Evolutionary conservation across 2,329 filamentous ascomycete genomes (phyloP).

Genomic region (Niveomyces coronatus): DNA sequence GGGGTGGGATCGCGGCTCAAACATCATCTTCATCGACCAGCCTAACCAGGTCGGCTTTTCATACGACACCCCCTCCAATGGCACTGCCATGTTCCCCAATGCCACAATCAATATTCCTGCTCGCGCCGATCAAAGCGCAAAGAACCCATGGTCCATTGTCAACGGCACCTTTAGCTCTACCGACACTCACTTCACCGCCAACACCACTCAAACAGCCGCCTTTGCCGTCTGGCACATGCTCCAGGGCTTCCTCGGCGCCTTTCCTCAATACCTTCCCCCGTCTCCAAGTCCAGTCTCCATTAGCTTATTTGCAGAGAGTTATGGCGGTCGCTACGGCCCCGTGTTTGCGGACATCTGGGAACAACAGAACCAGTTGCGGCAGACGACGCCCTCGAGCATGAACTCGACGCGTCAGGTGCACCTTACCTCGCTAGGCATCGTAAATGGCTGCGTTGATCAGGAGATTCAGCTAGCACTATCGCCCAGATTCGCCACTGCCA

Average conservation of each 20-base stretch:
- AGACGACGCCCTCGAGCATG: constrained; percentile 36
- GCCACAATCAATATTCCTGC: constrained; percentile 23
- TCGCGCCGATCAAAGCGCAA: constrained; percentile 10
- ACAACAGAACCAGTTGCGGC: constrained; percentile 48
- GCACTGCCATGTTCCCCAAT: constrained; percentile 41
- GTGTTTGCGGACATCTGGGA: constrained; percentile 49
- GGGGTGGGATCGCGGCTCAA: constrained; percentile 52
- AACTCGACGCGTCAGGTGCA: constrained; percentile 48
- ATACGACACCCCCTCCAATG: constrained; percentile 53
- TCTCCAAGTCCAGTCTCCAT: constrained; percentile 41
- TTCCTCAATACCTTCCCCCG: constrained; percentile 47
- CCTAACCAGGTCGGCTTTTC: constrained; percentile 62
- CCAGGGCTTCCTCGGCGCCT: constrained; percentile 48
- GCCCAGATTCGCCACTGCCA: constrained; percentile 48
- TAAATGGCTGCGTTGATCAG: constrained; percentile 62
- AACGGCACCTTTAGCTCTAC: constrained; percentile 58
- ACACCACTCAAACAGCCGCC: constrained; percentile 47
- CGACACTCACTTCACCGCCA: constrained; percentile 36
- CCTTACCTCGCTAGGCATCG: constrained; percentile 54
- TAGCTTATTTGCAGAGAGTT: constrained; percentile 59
- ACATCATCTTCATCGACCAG: constrained; percentile 52
- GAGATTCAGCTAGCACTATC: constrained; percentile 49
- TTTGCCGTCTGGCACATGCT: constrained; percentile 55
- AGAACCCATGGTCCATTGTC: constrained; percentile 28
- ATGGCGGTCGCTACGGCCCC: constrained; percentile 61